Conservation (phyloP, 306 rosid species). For the Oxytropis ochrocephala region DNA sequence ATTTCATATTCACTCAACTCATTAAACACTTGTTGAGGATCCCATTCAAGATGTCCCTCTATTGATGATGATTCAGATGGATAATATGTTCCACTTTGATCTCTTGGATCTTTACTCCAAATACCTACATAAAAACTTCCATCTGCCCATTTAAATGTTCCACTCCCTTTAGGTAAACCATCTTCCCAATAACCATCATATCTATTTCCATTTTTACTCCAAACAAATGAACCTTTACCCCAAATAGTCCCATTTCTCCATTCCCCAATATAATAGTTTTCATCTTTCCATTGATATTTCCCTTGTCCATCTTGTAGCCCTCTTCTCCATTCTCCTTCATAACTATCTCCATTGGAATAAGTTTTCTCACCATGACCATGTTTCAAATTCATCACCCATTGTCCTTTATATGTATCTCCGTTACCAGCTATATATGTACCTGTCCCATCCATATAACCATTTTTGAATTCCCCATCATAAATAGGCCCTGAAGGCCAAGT, state of each 20-base stretch:
- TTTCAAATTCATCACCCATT: constrained; percentile 79
- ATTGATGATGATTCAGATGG: constrained; percentile 36
- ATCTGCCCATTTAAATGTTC: constrained; percentile 64
- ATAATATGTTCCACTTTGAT: constrained; percentile 76
- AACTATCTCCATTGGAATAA: constrained; percentile 53
- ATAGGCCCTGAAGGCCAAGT: constrained; percentile 83
- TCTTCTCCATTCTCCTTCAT: constrained; percentile 80
- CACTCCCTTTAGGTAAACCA: constrained; percentile 68
- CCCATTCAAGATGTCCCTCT: constrained; percentile 62
- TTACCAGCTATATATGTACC: constrained; percentile 49
- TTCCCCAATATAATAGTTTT: constrained; percentile 56
- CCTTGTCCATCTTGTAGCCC: constrained; percentile 78
- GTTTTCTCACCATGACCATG: constrained; percentile 64
- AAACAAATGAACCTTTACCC: constrained; percentile 65
- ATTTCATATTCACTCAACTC: constrained; percentile 36
- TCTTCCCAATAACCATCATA: constrained; percentile 82
- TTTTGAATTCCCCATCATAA: constrained; percentile 82
- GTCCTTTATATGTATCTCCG: constrained; percentile 62
- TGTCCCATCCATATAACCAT: constrained; percentile 72
- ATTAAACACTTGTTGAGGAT: constrained; percentile 58
- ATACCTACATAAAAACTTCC: constrained; percentile 70
- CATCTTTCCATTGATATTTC: constrained; percentile 61
- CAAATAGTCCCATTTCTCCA: constrained; percentile 77
- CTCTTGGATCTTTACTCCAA: constrained; percentile 76
- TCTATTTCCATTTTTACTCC: constrained; percentile 63